Conservation (phyloP, 768 basidiomycete species). For the Termitomyces sp. region DNA sequence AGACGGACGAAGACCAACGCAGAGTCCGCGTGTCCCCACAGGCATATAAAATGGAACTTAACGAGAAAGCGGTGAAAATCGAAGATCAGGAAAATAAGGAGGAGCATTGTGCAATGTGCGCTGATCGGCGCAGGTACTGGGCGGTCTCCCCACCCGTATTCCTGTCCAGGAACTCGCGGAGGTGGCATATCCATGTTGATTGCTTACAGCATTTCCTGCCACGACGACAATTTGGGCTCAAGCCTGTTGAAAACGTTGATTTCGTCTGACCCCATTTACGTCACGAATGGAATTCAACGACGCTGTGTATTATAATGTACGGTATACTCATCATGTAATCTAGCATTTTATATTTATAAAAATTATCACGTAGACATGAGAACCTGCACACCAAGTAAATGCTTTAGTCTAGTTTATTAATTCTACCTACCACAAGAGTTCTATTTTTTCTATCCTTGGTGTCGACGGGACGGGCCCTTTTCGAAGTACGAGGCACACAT, state of each 20-base stretch:
- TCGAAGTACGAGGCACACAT: background rate
- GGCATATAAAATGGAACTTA: background rate
- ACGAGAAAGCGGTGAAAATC: background rate
- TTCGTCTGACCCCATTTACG: slow-evolving; percentile 2
- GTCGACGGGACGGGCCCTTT: background rate
- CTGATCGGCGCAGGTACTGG: slow-evolving; percentile 10
- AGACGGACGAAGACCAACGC: background rate
- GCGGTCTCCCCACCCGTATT: slow-evolving; percentile 14
- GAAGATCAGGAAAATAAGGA: background rate
- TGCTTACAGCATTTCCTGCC: slow-evolving; percentile 13
- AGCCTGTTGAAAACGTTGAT: slow-evolving; percentile 5
- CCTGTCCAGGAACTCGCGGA: slow-evolving; percentile 12
- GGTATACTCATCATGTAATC: background rate
- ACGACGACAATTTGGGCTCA: slow-evolving; percentile 13
- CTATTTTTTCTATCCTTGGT: background rate
- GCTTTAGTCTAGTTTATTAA: background rate
- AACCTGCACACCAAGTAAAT: background rate
- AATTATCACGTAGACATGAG: background rate
- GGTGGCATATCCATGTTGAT: slow-evolving; percentile 13
- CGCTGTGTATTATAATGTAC: background rate
- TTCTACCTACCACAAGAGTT: background rate
- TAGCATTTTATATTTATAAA: background rate
- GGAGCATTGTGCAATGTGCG: slow-evolving; percentile 12
- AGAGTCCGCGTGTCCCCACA: background rate
- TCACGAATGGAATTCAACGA: background rate